Percentiles rank a stretch among this genome's conserved stretches.
These are phyloP conservation scores for Hericium erinaceus DNA, from an alignment of 768 basidiomycete genomes.

Conservation along the genomic window DNA sequence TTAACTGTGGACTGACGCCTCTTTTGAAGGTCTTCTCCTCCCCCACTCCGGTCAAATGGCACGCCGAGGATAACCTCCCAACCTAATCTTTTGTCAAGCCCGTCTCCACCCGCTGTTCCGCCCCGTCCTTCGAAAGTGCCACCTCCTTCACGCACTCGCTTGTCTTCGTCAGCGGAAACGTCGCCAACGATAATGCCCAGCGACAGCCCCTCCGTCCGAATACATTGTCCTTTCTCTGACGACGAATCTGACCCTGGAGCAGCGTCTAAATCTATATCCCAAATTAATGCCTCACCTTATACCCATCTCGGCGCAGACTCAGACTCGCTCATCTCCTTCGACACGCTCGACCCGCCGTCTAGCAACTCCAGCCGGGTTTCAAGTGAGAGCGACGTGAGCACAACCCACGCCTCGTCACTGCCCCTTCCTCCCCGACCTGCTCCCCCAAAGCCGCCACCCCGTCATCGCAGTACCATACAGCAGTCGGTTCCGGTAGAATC, in stretches of 20 bases:
- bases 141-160: not conserved
- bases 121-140: not conserved
- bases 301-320: not conserved
- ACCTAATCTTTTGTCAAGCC: not conserved
- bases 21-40: not conserved
- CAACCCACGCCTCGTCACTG: not conserved
- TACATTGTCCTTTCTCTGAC: not conserved
- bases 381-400: constrained; percentile 27
- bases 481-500: too few relatives aligned
- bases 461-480: too few relatives aligned
- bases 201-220: not conserved
- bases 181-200: not conserved
- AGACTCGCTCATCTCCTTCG: constrained; percentile 3
- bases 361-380: constrained; percentile 31
- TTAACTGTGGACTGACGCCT: not conserved
- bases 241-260: not conserved
- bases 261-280: not conserved
- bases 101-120: not conserved
- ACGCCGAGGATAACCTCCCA: not conserved
- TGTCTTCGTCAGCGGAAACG: not conserved
- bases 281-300: not conserved
- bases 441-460: too few relatives aligned
- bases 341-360: constrained; percentile 15
- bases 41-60: not conserved
- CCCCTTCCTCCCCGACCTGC: not conserved